Evolutionary conservation across 1,284 basidiomycete genomes (phyloP).

Genomic region (Clitocybe nebularis): DNA sequence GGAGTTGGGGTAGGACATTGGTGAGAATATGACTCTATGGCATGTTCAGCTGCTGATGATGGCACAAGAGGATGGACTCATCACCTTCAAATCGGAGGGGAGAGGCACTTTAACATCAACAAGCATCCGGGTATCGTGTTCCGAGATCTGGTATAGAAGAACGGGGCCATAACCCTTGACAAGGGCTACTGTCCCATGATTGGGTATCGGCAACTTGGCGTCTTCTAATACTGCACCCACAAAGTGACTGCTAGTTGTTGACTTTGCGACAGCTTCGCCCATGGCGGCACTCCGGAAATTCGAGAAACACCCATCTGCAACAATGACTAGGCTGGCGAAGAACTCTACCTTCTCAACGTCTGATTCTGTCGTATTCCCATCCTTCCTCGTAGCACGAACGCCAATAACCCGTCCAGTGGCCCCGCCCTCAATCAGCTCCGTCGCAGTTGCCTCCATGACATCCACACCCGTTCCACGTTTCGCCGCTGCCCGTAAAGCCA

Average conservation of each 20-base stretch:
- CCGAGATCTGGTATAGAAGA: conserved; percentile 83
- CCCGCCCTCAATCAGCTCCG: conserved; percentile 54
- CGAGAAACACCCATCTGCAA: conserved; percentile 96
- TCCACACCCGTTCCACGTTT: conserved; percentile 58
- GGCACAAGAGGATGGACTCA: conserved; percentile 16
- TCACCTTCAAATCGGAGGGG: conserved; percentile 77
- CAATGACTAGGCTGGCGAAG: conserved; percentile 77
- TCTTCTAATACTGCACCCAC: conserved; percentile 79
- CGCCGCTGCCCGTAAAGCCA: conserved; percentile 72
- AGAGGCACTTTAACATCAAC: conserved; percentile 88
- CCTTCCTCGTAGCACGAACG: conserved; percentile 34
- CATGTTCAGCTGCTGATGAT: conserved; percentile 3
- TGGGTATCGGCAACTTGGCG: conserved; percentile 72
- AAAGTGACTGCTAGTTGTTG: conserved; percentile 73
- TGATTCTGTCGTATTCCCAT: conserved; percentile 7
- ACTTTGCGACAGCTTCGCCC: conserved; percentile 41
- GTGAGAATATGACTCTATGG: conserved; percentile 63
- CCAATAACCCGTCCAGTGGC: conserved; percentile 33
- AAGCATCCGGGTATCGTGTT: conserved; percentile 77
- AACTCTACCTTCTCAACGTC: conserved; percentile 46
- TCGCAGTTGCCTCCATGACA: conserved; percentile 81
- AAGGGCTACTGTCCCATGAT: conserved; percentile 85
- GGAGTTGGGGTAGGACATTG: conserved; percentile 79
- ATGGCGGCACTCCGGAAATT: conserved; percentile 63
- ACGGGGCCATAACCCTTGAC: conserved; percentile 75